Evolutionary conservation across 164 flowering plant genomes (phyloP).

Genomic region (Macadamia integrifolia): DNA sequence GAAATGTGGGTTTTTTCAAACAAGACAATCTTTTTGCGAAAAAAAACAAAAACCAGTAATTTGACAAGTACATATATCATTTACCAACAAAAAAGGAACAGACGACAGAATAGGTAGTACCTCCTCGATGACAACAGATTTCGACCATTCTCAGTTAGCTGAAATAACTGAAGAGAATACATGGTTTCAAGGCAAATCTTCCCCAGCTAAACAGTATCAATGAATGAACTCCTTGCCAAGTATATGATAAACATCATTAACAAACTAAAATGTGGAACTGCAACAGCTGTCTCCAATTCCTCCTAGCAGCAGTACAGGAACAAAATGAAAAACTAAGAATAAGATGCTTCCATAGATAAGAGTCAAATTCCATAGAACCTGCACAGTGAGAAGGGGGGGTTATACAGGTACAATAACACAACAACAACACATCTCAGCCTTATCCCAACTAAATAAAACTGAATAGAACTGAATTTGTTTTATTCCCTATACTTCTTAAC

Average conservation of each 20-base stretch:
- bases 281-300: background rate
- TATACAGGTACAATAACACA: no score
- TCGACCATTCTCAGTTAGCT: slow-evolving; percentile 84
- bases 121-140: slow-evolving; percentile 69
- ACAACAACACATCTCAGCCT: no score
- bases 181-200: slow-evolving; percentile 30
- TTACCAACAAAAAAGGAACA: background rate
- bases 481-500: background rate
- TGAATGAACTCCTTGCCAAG: slow-evolving; percentile 2
- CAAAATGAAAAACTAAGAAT: background rate
- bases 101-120: slow-evolving; percentile 28
- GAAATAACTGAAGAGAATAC: slow-evolving; percentile 89
- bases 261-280: background rate
- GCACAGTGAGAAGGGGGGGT: no score
- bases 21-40: background rate
- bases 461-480: background rate
- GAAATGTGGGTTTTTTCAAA: no score
- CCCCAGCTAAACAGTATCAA: slow-evolving; percentile 4
- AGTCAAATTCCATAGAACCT: no score
- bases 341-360: background rate
- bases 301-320: slow-evolving; percentile 3
- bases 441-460: no score
- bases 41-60: background rate
- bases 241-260: slow-evolving; percentile 1
- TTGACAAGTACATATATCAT: background rate